Percentiles rank a stretch among this genome's conserved stretches.
phyloP scores from a whole-genome alignment of 129 eudicot genomes.

The Heracleum sosnowskyi region DNA sequence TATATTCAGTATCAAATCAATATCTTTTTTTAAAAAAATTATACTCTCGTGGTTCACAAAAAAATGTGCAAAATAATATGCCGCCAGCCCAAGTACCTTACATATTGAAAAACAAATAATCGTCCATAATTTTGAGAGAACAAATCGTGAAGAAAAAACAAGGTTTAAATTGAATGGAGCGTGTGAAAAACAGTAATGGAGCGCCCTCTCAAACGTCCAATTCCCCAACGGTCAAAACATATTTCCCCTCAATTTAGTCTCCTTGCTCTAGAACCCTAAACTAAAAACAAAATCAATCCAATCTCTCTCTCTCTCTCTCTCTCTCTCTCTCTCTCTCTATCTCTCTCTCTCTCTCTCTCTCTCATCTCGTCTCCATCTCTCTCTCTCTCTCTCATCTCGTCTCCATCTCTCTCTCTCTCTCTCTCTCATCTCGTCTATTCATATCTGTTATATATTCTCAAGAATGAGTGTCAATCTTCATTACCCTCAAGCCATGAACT shows the following conservation, averaged over 20 bases:
- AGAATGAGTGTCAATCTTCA: not conserved
- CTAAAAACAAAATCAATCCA: not conserved
- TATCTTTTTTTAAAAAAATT: no score
- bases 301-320: not conserved
- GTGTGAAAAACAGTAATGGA: not conserved
- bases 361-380: not conserved
- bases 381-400: not conserved
- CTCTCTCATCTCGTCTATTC: not conserved
- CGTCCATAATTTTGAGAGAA: no score
- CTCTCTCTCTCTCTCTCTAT: not conserved
- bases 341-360: not conserved
- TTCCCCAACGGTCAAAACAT: conserved; percentile 1
- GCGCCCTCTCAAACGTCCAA: not conserved
- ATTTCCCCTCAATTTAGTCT: not conserved
- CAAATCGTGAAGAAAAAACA: no score
- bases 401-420: no score
- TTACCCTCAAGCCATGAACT: not conserved
- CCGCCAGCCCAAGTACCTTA: no score
- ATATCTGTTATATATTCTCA: not conserved
- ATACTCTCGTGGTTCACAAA: no score
- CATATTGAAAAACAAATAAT: no score
- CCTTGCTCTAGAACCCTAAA: not conserved
- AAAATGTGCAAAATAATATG: no score
- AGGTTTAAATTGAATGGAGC: not conserved
- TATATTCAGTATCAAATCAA: no score